Percentiles rank a stretch among this genome's conserved stretches.
Conservation (phyloP, 495 filamentous ascomycete species). For the Trichoderma asperelloides region DNA sequence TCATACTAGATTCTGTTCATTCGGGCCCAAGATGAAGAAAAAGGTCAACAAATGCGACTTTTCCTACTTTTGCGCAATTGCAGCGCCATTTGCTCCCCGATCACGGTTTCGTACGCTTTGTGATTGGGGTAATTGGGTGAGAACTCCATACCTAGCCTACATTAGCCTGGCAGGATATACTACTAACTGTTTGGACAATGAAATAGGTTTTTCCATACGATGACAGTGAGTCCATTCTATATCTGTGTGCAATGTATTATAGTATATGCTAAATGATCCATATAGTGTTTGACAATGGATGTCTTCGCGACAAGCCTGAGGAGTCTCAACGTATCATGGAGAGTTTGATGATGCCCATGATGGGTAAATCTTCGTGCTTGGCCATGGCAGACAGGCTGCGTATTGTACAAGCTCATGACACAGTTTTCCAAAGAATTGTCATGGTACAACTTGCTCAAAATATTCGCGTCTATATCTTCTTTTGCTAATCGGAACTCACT, state of each 20-base stretch:
- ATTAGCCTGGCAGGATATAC: not conserved
- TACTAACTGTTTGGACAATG: not conserved
- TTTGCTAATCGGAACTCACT: not conserved
- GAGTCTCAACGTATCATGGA: constrained; percentile 18
- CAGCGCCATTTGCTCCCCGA: constrained; percentile 17
- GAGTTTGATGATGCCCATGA: constrained; percentile 19
- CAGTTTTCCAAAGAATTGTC: not conserved
- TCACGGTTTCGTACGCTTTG: constrained; percentile 20
- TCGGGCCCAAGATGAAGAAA: constrained; percentile 15
- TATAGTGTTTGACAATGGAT: constrained; percentile 28
- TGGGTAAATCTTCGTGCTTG: not conserved
- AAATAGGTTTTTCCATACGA: constrained; percentile 5
- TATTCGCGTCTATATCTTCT: not conserved
- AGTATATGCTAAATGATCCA: not conserved
- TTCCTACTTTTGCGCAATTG: constrained; percentile 20
- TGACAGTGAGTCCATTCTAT: not conserved
- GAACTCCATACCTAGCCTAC: not conserved
- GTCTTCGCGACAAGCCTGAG: constrained; percentile 18
- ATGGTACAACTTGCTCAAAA: not conserved
- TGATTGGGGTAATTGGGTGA: constrained; percentile 30
- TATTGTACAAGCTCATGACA: constrained; percentile 2
- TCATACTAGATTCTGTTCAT: not conserved
- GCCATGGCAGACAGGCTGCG: not conserved
- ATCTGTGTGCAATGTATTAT: not conserved
- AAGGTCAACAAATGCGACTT: constrained; percentile 14